phyloP scores from a whole-genome alignment of 2,329 filamentous ascomycete genomes.

The Sporothrix sp. region DNA sequence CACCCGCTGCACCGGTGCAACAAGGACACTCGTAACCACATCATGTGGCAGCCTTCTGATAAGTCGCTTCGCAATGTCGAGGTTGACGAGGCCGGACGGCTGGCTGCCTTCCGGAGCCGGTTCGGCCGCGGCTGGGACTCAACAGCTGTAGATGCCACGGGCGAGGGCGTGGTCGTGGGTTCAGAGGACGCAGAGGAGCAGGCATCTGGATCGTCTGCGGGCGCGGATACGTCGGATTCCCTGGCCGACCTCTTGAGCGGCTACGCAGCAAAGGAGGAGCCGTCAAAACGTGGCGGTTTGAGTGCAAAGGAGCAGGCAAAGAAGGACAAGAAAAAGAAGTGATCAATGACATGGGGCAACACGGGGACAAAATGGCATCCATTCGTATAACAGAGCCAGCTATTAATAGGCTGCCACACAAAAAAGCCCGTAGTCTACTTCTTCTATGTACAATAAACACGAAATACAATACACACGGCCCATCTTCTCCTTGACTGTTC shows the following conservation, averaged over 20 bases:
- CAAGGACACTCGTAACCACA: slow-evolving; percentile 83
- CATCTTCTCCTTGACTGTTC: not conserved
- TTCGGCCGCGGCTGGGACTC: slow-evolving; percentile 82
- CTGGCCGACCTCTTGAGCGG: slow-evolving; percentile 43
- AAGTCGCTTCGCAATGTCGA: slow-evolving; percentile 78
- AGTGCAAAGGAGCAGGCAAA: slow-evolving; percentile 31
- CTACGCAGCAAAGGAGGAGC: slow-evolving; percentile 35
- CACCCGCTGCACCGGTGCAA: slow-evolving; percentile 45
- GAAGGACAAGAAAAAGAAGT: slow-evolving; percentile 33
- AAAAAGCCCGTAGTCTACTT: not conserved
- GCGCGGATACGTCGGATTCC: slow-evolving; percentile 24
- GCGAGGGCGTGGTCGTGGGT: too few relatives aligned
- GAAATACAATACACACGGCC: slow-evolving; percentile 7
- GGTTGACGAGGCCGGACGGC: slow-evolving; percentile 83
- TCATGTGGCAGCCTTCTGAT: slow-evolving; percentile 82
- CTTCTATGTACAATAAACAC: slow-evolving; percentile 22
- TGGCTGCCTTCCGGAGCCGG: slow-evolving; percentile 74
- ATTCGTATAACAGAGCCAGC: slow-evolving; percentile 6
- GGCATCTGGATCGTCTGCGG: slow-evolving; percentile 13
- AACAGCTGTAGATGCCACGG: too few relatives aligned
- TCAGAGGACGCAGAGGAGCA: slow-evolving; percentile 19
- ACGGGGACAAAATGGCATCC: not conserved
- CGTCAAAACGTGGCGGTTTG: slow-evolving; percentile 29
- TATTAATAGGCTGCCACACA: not conserved
- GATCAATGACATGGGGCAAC: not conserved